Evolutionary conservation across 768 basidiomycete species (phyloP).

Genomic region (Xerocomellus dryophilus): DNA sequence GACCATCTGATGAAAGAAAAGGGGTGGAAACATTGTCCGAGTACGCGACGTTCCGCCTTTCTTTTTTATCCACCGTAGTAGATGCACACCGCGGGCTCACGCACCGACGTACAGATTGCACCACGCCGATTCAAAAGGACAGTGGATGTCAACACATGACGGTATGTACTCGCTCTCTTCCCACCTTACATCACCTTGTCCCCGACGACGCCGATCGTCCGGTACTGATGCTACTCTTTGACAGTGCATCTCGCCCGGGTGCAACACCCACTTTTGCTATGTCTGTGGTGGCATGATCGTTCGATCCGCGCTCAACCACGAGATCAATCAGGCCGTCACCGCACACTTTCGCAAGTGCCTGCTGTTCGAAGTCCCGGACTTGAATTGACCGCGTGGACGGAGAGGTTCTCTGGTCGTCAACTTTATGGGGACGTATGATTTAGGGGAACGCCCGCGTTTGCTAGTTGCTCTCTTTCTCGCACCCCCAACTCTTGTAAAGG

Average conservation of each 20-base stretch:
- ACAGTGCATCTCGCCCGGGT: conserved; percentile 56
- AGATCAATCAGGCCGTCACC: conserved; percentile 31
- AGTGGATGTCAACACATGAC: conserved; percentile 60
- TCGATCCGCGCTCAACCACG: conserved; percentile 33
- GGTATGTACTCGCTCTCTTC: conserved; percentile 26
- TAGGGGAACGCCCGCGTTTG: neutral
- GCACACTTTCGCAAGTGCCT: conserved; percentile 35
- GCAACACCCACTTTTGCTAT: conserved; percentile 61
- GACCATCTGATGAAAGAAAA: conserved; percentile 46
- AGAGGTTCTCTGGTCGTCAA: neutral
- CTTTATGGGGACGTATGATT: neutral
- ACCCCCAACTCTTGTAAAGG: neutral
- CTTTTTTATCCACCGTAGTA: neutral
- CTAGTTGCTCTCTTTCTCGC: neutral
- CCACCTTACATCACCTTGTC: neutral
- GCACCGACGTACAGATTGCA: conserved; percentile 34
- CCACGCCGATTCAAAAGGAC: conserved; percentile 48
- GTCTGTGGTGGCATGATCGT: conserved; percentile 48
- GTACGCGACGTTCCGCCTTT: conserved; percentile 29
- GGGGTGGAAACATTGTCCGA: conserved; percentile 69
- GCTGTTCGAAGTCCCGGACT: conserved; percentile 35
- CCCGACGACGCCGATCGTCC: neutral
- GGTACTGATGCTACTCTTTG: neutral
- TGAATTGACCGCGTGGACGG: conserved; percentile 3
- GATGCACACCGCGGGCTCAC: neutral